Evolutionary conservation across 148 eudicot species (phyloP), one percentile per base, ranked within the genome.

Genomic region (Nepenthes mirabilis): DNA sequence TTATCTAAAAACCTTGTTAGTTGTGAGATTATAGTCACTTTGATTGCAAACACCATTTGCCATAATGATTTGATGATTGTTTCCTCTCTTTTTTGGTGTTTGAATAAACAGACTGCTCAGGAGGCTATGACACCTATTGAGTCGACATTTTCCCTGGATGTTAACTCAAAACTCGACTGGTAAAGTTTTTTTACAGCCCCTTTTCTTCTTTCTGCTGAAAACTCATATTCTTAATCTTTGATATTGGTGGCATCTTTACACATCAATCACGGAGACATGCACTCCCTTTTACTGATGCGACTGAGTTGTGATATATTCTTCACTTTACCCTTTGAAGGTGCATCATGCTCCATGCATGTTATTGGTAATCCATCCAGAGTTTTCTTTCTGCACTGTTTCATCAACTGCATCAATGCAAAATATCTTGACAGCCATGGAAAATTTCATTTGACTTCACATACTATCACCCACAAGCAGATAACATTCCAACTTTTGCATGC

Each of bases 71-170:
- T 47, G 34, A 45, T 34, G 45, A 34, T 49, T 65, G 43, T 57
- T 36, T 50, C 2, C 6, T 50, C 14, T 32, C 33, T 62, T 36
- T 51, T 49, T 59, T 56, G 47, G 6, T 57, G 47, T 66, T 58
- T 64, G 62, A 57, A 54, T 61, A 52, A 59, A 60, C 80, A 91
- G 98, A 91, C 96, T 66, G 96, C 98, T 71, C 82, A 91, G 77
- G 98, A 88, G 77, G 98, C 98, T 35, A 91, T 91, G 98, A 91
- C 98, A n/a, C 98, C 98, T 47, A 82, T 91, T 67, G 98, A 85
- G 67, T 90, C 91, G 62, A 90, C 97, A 6, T 90, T 90, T 82
- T 90, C 95, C 34, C 74, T 90, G 82, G 97, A 90, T 37, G 97
- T 91, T 54, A 80, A 88, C 72, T 85, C 96, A 68, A 91, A 91